Conservation (phyloP, 345 rosid species). For the Geranium brycei region DNA sequence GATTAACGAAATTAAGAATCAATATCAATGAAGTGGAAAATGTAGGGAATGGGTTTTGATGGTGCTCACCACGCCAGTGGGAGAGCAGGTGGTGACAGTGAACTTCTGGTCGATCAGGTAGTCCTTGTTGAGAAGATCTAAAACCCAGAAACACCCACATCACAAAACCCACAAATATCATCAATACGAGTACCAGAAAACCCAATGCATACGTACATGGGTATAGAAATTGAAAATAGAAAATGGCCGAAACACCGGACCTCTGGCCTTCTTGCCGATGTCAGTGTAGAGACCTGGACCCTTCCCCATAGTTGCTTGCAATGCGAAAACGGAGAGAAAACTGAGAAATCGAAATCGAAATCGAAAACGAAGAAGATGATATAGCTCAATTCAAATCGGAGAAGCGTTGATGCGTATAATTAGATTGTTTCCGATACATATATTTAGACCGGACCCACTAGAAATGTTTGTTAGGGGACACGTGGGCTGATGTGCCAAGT, state of each 20-base stretch:
- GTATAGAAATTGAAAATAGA: too few relatives aligned
- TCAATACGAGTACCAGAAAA: too few relatives aligned
- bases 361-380: too few relatives aligned
- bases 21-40: not conserved
- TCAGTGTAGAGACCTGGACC: constrained; percentile 94
- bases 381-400: too few relatives aligned
- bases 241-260: constrained; percentile 14
- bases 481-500: too few relatives aligned
- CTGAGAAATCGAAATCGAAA: too few relatives aligned
- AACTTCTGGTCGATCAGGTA: constrained; percentile 87
- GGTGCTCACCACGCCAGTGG: constrained; percentile 65
- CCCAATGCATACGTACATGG: too few relatives aligned
- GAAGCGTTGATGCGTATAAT: too few relatives aligned
- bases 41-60: not conserved
- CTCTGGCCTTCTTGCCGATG: constrained; percentile 88
- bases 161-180: not conserved
- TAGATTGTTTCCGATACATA: too few relatives aligned
- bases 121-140: constrained; percentile 86
- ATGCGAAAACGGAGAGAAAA: not conserved
- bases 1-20: not conserved
- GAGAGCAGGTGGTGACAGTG: constrained; percentile 67
- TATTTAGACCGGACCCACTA: too few relatives aligned
- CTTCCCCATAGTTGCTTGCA: constrained; percentile 40
- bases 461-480: too few relatives aligned
- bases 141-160: not conserved